Evolutionary conservation across 2,329 filamentous ascomycete species (phyloP).

Genomic region (Aspergillus sp.): DNA sequence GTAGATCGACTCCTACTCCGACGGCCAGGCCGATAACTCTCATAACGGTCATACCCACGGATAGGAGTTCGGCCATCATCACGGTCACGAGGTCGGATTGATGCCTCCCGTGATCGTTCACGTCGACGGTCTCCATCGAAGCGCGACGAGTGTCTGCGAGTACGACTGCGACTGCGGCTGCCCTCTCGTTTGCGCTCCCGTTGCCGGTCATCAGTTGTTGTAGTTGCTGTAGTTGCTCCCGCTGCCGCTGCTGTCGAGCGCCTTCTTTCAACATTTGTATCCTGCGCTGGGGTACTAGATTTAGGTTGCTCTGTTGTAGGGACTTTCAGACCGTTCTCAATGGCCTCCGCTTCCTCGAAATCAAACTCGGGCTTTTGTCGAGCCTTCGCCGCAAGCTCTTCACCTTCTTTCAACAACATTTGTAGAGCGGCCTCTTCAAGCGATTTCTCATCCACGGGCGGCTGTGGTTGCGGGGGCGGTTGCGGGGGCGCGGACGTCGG

Average conservation of each 20-base stretch:
- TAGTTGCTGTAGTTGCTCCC: conserved; percentile 2
- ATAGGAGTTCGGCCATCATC: conserved; percentile 17
- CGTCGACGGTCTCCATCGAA: conserved; percentile 23
- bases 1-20: conserved; percentile 31
- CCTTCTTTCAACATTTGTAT: conserved; percentile 17
- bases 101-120: conserved; percentile 22
- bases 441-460: conserved; percentile 46
- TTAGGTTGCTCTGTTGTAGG: conserved; percentile 3
- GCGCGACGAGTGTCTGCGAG: conserved; percentile 21
- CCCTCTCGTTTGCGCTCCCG: conserved; percentile 19
- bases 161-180: conserved; percentile 25
- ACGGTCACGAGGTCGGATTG: conserved; percentile 26
- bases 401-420: conserved; percentile 48
- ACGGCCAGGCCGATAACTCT: conserved; percentile 27
- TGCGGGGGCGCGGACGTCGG: conserved; percentile 21
- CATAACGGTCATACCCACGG: conserved; percentile 21
- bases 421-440: conserved; percentile 51
- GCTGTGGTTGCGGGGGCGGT: conserved; percentile 17
- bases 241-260: conserved; percentile 20
- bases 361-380: conserved; percentile 47
- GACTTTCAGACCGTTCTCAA: conserved; percentile 33
- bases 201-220: conserved; percentile 19
- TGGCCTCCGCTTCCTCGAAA: conserved; percentile 40
- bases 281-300: conserved; percentile 21
- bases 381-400: conserved; percentile 48